These are phyloP conservation scores for Hypsizygus marmoreus DNA, from an alignment of 768 basidiomycete genomes.

Conservation along the genomic window DNA sequence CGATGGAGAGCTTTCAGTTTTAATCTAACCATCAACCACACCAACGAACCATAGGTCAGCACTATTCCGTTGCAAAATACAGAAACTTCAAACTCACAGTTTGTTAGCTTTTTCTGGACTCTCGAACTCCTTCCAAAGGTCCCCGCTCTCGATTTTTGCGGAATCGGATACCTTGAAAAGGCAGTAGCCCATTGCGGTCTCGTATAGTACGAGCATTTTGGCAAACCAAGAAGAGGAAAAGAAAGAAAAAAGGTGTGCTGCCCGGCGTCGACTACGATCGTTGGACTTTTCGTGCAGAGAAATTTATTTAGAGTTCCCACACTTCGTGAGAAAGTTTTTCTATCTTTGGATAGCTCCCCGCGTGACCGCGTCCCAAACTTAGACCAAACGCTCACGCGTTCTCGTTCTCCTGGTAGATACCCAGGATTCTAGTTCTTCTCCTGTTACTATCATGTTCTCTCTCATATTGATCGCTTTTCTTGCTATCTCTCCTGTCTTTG, in stretches of 20 bases:
- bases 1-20: constrained; percentile 95
- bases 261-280: constrained; percentile 2
- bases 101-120: constrained; percentile 90
- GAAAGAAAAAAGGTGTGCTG: neutral
- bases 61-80: constrained; percentile 10
- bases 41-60: constrained; percentile 1
- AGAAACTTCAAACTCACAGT: constrained; percentile 59
- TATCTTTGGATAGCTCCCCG: constrained; percentile 8
- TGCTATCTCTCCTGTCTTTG: constrained; percentile 1
- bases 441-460: too few relatives aligned
- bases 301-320: constrained; percentile 2
- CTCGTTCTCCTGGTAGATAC: too few relatives aligned
- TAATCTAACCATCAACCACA: constrained; percentile 51
- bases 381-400: too few relatives aligned
- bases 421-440: too few relatives aligned
- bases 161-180: constrained; percentile 94
- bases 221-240: neutral
- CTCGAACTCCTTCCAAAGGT: constrained; percentile 92
- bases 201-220: constrained; percentile 94
- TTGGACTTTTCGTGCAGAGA: neutral
- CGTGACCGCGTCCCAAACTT: too few relatives aligned
- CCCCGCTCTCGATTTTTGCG: constrained; percentile 82
- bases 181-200: constrained; percentile 95
- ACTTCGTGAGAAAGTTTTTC: constrained; percentile 29
- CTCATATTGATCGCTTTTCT: constrained; percentile 1